Conservation (phyloP, 139 green algal species). For the Edaphochlamys debaryana region DNA sequence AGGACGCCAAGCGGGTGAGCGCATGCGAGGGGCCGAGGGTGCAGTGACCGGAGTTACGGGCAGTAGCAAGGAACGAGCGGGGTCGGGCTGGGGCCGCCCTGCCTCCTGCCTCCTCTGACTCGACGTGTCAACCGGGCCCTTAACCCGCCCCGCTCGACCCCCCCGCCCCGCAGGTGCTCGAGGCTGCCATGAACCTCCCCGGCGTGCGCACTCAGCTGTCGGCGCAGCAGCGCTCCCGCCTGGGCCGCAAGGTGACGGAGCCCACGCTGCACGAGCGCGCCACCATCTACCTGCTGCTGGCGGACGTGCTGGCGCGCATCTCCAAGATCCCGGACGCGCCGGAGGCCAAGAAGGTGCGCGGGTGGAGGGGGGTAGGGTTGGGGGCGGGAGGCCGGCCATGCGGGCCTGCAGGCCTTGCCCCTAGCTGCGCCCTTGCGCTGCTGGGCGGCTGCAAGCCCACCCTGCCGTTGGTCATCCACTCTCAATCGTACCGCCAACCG, state of each 20-base stretch:
- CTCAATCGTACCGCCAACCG: no score
- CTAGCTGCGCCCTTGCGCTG: no score
- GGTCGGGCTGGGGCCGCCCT: no score
- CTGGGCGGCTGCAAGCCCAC: no score
- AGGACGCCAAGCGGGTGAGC: constrained; percentile 72
- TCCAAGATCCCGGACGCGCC: constrained; percentile 68
- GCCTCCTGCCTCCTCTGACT: no score
- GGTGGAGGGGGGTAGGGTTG: background rate
- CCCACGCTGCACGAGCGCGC: constrained; percentile 69
- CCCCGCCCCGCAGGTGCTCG: constrained; percentile 60
- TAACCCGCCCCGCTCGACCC: no score
- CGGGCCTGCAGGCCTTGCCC: no score
- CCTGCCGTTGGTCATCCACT: no score
- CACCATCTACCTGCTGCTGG: constrained; percentile 76
- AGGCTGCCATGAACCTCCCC: constrained; percentile 67
- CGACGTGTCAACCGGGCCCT: no score
- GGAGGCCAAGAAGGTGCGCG: constrained; percentile 71
- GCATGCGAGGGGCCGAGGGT: no score
- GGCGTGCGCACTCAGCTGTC: constrained; percentile 60
- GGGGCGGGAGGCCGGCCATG: background rate
- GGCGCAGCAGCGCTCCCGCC: constrained; percentile 47
- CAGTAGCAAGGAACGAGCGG: no score
- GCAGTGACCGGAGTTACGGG: no score
- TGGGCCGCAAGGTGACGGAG: constrained; percentile 42
- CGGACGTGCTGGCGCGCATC: constrained; percentile 59